Evolutionary conservation across 2,329 filamentous ascomycete genomes (phyloP), one percentile per base, ranked within the genome.

Genomic region (Penicillium sp.): DNA sequence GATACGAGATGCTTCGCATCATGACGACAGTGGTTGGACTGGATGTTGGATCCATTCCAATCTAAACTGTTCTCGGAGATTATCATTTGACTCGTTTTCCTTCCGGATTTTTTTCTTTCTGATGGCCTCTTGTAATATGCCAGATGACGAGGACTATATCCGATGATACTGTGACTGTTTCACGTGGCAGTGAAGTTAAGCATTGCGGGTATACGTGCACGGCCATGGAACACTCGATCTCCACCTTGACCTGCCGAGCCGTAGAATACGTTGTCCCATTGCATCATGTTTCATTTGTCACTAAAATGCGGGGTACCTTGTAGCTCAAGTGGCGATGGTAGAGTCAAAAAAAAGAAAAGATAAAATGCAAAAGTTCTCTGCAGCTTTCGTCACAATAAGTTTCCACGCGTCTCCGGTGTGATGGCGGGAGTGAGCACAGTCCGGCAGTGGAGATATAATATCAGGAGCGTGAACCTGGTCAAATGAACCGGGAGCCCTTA

Each of bases 131-230:
- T 35, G 13, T 35, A 9, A 9, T 27, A 31, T 13, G 13, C 33
- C 33, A 37, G 25, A 29, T 47, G 25, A 47, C 44, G 16, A 26
- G 9, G 10, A 19, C 13, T 48, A 23, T 21, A 33, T 21, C 9
- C n/a, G 10, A 42, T 6, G 19, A 23, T 13, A 23, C 39, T 7
- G 37, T 42, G 11, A 23, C 39, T 9, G 33, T 26, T 55, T 60
- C 58, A 58, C 58, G 50, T 46, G 50, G 50, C 33, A 42, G 47
- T 53, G 42, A 57, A 57, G 54, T 59, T 57, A 61, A 61, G 58
- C 55, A 60, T 57, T 57, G 54, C 45, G 55, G 53, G 50, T 56
- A 59, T 58, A 49, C 33, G 53, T 50, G 53, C 56, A 56, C 56
- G 56, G 59, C 53, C 56, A 37, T 59, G 48, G 49, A 29, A 55